These are phyloP conservation scores for Hordeum pubiflorum DNA, from an alignment of 202 grass and related monocot species.

Conservation along the genomic window DNA sequence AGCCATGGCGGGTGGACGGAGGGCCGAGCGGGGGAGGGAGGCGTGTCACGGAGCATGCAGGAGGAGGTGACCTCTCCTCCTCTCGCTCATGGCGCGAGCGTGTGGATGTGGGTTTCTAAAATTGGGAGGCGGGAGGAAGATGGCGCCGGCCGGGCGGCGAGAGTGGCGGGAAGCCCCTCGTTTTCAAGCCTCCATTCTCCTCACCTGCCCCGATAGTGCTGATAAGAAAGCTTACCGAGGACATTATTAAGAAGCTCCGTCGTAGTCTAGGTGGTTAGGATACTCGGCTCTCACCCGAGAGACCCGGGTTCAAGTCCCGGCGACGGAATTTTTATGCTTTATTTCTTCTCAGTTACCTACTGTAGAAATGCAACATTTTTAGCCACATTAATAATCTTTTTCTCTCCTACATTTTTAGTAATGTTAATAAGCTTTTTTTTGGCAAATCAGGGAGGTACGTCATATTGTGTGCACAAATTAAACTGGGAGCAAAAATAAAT, in stretches of 20 bases:
- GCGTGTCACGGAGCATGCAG: conserved; percentile 24
- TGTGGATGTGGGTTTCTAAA: conserved; percentile 23
- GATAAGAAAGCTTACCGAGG: too few species aligned
- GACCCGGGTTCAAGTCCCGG: conserved; percentile 82
- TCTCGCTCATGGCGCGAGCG: conserved; percentile 16
- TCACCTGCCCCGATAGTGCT: too few species aligned
- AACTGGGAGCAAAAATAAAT: too few species aligned
- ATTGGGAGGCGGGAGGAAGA: conserved; percentile 24
- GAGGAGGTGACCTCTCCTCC: conserved; percentile 15
- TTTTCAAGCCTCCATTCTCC: not conserved
- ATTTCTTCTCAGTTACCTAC: not conserved
- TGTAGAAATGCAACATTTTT: not conserved
- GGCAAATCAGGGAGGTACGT: too few species aligned
- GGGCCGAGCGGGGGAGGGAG: not conserved
- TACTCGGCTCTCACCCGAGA: conserved; percentile 91
- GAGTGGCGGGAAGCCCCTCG: conserved; percentile 32
- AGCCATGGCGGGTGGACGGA: conserved; percentile 20
- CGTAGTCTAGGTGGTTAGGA: conserved; percentile 93
- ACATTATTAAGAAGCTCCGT: too few species aligned
- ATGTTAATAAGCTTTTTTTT: not conserved
- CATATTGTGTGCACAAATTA: not conserved
- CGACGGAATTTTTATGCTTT: conserved; percentile 35
- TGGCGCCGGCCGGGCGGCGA: conserved; percentile 21
- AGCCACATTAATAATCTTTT: too few species aligned
- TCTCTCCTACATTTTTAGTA: too few species aligned